Evolutionary conservation across 1,284 basidiomycete genomes (phyloP).

Genomic region (Coniferiporia weirii): DNA sequence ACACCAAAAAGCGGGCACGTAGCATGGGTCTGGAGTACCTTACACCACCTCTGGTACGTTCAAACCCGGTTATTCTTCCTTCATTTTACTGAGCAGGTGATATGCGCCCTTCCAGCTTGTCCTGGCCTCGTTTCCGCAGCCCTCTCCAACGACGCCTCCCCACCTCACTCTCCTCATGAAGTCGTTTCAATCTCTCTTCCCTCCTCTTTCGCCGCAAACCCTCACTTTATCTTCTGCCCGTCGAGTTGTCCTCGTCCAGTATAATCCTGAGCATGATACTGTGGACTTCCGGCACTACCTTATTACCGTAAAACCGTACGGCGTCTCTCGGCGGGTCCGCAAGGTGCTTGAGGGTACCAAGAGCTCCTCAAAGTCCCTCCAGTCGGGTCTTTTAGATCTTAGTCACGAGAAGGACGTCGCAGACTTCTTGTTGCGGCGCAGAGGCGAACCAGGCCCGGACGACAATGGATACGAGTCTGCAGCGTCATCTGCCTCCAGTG

Average conservation of each 20-base stretch:
- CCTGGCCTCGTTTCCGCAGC: slow-evolving; percentile 69
- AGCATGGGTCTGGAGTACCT: slow-evolving; percentile 84
- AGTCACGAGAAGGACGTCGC: slow-evolving; percentile 91
- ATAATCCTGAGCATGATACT: slow-evolving; percentile 82
- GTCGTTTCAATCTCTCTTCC: slow-evolving; percentile 86
- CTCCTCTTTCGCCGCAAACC: slow-evolving; percentile 74
- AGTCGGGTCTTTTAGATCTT: slow-evolving; percentile 63
- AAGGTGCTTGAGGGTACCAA: slow-evolving; percentile 74
- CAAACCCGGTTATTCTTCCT: neutral
- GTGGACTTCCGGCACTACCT: slow-evolving; percentile 94
- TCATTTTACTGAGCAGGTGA: neutral
- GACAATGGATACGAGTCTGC: slow-evolving; percentile 83
- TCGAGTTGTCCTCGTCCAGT: slow-evolving; percentile 89
- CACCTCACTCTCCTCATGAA: slow-evolving; percentile 76
- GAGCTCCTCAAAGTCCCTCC: slow-evolving; percentile 33
- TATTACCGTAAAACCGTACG: slow-evolving; percentile 93
- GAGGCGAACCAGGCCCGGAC: slow-evolving; percentile 55
- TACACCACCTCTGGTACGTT: slow-evolving; percentile 75
- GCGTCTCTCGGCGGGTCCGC: slow-evolving; percentile 89
- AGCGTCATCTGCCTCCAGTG: slow-evolving; percentile 58
- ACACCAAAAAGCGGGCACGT: slow-evolving; percentile 60
- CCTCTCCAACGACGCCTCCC: slow-evolving; percentile 62
- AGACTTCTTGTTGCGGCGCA: slow-evolving; percentile 83
- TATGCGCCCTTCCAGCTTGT: slow-evolving; percentile 47
- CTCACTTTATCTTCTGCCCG: slow-evolving; percentile 80